Conservation (phyloP, 306 rosid genomes). For the Nissolia schottii region DNA sequence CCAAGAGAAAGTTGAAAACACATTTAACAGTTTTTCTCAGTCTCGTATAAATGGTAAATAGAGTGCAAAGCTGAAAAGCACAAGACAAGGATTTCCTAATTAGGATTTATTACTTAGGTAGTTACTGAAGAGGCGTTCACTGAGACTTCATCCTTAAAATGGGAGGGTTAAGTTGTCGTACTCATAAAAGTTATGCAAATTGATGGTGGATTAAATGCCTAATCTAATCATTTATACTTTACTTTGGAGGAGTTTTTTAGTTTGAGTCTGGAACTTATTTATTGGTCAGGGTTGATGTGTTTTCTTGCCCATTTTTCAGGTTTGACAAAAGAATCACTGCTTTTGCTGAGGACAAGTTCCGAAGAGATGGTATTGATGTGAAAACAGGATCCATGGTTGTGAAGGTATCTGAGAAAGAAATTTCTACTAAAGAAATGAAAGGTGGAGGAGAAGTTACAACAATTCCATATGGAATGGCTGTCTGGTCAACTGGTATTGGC, state of each 20-base stretch:
- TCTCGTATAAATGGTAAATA: not conserved
- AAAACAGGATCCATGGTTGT: constrained; percentile 95
- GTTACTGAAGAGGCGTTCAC: not conserved
- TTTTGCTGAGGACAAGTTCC: constrained; percentile 83
- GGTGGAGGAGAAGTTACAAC: constrained; percentile 57
- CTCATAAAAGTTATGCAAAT: too few relatives aligned
- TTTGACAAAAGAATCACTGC: constrained; percentile 92
- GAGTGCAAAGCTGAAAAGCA: not conserved
- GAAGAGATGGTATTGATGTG: constrained; percentile 79
- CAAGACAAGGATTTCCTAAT: not conserved
- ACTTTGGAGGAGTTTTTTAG: not conserved
- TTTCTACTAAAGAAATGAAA: constrained; percentile 82
- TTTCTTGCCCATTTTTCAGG: constrained; percentile 46
- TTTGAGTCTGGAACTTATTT: not conserved
- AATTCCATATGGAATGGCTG: constrained; percentile 95
- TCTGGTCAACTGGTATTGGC: constrained; percentile 97
- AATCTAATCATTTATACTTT: not conserved
- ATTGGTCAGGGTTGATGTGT: not conserved
- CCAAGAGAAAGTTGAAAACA: constrained; percentile 3
- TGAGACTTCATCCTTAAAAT: not conserved
- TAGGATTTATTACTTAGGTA: not conserved
- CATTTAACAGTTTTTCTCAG: not conserved
- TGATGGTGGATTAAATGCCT: not conserved
- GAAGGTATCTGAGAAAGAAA: constrained; percentile 78
- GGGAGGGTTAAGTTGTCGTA: too few relatives aligned